Conservation (phyloP, 345 rosid species). For the sweet orange (Citrus sinensis) region DNA sequence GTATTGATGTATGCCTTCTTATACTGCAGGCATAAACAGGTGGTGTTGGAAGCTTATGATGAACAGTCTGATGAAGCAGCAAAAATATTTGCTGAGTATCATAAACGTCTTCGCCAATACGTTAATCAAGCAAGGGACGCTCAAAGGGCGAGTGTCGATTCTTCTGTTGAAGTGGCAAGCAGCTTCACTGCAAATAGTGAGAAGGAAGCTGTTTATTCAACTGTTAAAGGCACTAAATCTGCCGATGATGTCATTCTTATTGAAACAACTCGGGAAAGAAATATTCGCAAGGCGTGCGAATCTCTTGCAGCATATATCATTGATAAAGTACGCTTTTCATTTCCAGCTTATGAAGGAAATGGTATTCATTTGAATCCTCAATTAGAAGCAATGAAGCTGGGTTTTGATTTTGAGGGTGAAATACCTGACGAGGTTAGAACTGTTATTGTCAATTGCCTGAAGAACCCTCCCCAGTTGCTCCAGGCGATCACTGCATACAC, state of each 20-base stretch:
- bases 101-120: slow-evolving; percentile 63
- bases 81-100: slow-evolving; percentile 85
- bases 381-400: slow-evolving; percentile 65
- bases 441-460: slow-evolving; percentile 59
- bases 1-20: not conserved
- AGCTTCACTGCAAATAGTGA: slow-evolving; percentile 46
- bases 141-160: slow-evolving; percentile 54
- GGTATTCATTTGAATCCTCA: slow-evolving; percentile 81
- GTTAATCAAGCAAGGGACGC: slow-evolving; percentile 90
- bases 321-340: slow-evolving; percentile 61
- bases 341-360: slow-evolving; percentile 92
- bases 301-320: slow-evolving; percentile 66
- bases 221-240: slow-evolving; percentile 75
- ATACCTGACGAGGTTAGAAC: slow-evolving; percentile 69
- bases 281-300: slow-evolving; percentile 85
- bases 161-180: slow-evolving; percentile 50
- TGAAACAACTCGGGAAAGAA: slow-evolving; percentile 72
- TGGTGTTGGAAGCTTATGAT: slow-evolving; percentile 81
- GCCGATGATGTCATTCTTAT: slow-evolving; percentile 80
- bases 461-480: slow-evolving; percentile 75
- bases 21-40: slow-evolving; percentile 75
- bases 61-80: slow-evolving; percentile 94
- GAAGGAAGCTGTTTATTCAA: slow-evolving; percentile 84
- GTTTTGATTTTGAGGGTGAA: slow-evolving; percentile 82
- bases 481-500: slow-evolving; percentile 73